Evolutionary conservation across 345 rosid species (phyloP).

Genomic region (Citrus mangshanensis): DNA sequence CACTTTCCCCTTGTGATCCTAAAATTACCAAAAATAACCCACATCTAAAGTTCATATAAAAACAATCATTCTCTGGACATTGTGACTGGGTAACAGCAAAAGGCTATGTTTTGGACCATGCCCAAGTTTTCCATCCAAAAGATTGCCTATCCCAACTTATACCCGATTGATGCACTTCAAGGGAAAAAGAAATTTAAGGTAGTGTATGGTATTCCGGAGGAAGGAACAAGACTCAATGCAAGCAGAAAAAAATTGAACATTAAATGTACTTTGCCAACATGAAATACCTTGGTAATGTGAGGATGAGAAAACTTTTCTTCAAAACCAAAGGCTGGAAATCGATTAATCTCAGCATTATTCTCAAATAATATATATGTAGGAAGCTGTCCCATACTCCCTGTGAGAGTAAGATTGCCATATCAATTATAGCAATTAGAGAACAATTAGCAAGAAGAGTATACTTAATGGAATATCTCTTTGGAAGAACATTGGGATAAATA

Average conservation of each 20-base stretch:
- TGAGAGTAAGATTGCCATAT: slow-evolving; percentile 13
- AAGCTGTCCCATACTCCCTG: slow-evolving; percentile 76
- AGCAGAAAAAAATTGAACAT: neutral
- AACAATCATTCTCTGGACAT: neutral
- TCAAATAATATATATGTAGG: slow-evolving; percentile 83
- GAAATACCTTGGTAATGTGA: slow-evolving; percentile 64
- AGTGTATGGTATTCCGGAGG: neutral
- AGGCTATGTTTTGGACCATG: neutral
- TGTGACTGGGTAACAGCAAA: neutral
- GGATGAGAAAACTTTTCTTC: slow-evolving; percentile 54
- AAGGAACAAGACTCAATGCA: neutral
- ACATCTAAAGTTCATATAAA: neutral
- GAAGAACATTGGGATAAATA: neutral
- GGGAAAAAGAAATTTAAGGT: neutral
- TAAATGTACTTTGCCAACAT: neutral
- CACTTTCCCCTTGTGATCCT: neutral
- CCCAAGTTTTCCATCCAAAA: neutral
- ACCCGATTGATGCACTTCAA: neutral
- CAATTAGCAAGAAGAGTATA: neutral
- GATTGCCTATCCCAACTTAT: neutral
- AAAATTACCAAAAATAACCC: neutral
- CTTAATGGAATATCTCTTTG: neutral
- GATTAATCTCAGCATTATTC: slow-evolving; percentile 68
- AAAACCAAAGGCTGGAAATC: slow-evolving; percentile 72
- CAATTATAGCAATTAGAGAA: neutral